These are phyloP conservation scores for Linnemannia elongata DNA, from an alignment of 192 early-diverging fungal species.

Conservation along the genomic window DNA sequence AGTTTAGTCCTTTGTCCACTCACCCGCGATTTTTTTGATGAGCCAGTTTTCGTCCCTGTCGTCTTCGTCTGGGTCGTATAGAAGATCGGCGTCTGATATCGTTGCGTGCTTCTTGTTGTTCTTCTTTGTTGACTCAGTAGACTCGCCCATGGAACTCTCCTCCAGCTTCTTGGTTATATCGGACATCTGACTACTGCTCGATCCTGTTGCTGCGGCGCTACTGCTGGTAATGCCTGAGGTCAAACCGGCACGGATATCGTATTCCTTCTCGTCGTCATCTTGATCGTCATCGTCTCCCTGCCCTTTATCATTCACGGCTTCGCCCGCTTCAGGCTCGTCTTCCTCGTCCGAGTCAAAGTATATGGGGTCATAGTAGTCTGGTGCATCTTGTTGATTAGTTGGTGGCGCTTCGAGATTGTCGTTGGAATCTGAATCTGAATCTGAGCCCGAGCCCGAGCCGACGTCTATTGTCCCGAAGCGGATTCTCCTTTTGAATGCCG, in stretches of 20 bases:
- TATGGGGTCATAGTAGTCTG: slow-evolving; percentile 63
- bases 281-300: background rate
- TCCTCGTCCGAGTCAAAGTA: slow-evolving; percentile 68
- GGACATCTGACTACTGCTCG: background rate
- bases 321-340: slow-evolving; percentile 23
- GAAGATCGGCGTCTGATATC: slow-evolving; percentile 63
- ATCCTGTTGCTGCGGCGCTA: background rate
- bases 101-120: slow-evolving; percentile 25
- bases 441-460: background rate
- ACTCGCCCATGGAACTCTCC: background rate
- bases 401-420: slow-evolving; percentile 7
- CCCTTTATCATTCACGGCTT: background rate
- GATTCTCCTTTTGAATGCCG: slow-evolving; percentile 1
- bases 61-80: slow-evolving; percentile 70
- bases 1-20: background rate
- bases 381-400: slow-evolving; percentile 21
- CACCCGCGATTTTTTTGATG: slow-evolving; percentile 65
- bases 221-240: background rate
- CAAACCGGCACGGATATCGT: slow-evolving; percentile 31
- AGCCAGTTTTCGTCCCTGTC: slow-evolving; percentile 70
- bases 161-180: slow-evolving; percentile 23
- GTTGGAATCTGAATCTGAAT: slow-evolving; percentile 21
- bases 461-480: slow-evolving; percentile 13
- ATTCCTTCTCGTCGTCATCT: slow-evolving; percentile 41
- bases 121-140: slow-evolving; percentile 26